Base-by-base conservation (phyloP, 2,329 filamentous ascomycete species). In the Aspergillus spinulosporus region DNA sequence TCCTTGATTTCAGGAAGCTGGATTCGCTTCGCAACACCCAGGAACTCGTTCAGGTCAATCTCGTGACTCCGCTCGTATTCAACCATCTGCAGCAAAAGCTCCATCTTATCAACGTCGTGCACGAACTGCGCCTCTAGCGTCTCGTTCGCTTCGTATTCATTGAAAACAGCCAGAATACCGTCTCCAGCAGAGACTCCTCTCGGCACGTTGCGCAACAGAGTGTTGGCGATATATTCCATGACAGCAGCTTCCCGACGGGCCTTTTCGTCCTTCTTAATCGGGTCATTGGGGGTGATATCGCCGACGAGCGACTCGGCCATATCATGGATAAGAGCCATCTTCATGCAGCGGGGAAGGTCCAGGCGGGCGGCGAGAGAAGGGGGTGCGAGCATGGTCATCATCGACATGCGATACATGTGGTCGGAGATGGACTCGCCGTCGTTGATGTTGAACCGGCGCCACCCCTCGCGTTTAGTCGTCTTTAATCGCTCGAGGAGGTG, bases 341-440 rank as follows among this genome's bases (percentile, higher is more conserved):
- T 90, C 66, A 91, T 93, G 80, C 94, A 99, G 65, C 87, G 88
- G 28, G 83, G 76, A 39, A 96, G 82, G 71, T 97, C 88, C 68
- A 97, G 80, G 39, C 83, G 83, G 0, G 84, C 76, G 2, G 86
- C 81, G 8, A 97, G 84, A 1, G 88, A 77, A 0, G 89, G 82
- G 1, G 94, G 93, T 2, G 91, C 92, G 62, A 97, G 84, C 87
- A 99, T 90, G 62, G 90, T 92, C 74, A 99, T 91, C 64, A 99
- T 84, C 49, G 92, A 91, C 94, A 99, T 99, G 76, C 94, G 92
- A 77, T 97, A 99, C 94, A 99, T 99, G 82, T 99, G 94, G 78
- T 99, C 94, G 52, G 90, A 84, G 70, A 99, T 97, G 1, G 91
- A 96, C 75, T 99, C 94, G 72, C 90, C 89, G 56, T 64, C 62